Evolutionary conservation across 352 stramenopile genomes (phyloP), one percentile per base, ranked within the genome.

Genomic region (Phytopythium mirpurense): DNA sequence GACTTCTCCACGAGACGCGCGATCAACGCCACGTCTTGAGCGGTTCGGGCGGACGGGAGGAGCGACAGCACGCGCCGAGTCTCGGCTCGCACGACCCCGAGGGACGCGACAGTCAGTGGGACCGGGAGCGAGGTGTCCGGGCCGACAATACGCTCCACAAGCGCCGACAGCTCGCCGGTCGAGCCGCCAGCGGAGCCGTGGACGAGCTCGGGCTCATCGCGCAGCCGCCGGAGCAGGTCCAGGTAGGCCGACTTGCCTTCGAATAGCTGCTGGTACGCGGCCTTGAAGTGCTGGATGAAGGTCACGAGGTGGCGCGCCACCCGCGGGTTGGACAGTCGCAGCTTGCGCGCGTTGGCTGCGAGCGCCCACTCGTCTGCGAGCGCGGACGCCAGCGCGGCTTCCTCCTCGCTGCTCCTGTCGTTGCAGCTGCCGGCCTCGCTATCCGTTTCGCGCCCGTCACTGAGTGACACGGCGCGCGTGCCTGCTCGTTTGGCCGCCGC

Each of bases 271-370:
- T 79, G 80, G 54, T 90, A 88, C 2, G 76, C 73, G 6, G 71
- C 67, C 48, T 93, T 88, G 48, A 93, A 93, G 54, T 83, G 74
- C 51, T 83, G 75, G 19, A 93, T 83, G 61, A 90, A 88, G 3
- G 63, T 84, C 44, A 86, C 68, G 15, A 93, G 63, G 63, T 88
- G 67, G 23, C 78, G 70, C 8, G 81, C 72, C 2, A 93, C 79
- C 7, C 71, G 54, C 3, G 82, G 79, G 38, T 93, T 93, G 5
- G 76, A 76, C 15, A 88, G 55, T 26, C 85, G 74, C 24, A 90
- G 35, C 24, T 84, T 76, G 27, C 72, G 73, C 15, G 78, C 78
- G 56, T 82, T 83, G 21, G 76, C 60, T 6, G 74, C 65, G 29
- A 90, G 58, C 16, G 78, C 70, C 78, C 79, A 93, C 50, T 93